Percentiles rank a stretch among this genome's conserved stretches.
Conservation (phyloP, 1,284 basidiomycete species). For the Fomes fomentarius region DNA sequence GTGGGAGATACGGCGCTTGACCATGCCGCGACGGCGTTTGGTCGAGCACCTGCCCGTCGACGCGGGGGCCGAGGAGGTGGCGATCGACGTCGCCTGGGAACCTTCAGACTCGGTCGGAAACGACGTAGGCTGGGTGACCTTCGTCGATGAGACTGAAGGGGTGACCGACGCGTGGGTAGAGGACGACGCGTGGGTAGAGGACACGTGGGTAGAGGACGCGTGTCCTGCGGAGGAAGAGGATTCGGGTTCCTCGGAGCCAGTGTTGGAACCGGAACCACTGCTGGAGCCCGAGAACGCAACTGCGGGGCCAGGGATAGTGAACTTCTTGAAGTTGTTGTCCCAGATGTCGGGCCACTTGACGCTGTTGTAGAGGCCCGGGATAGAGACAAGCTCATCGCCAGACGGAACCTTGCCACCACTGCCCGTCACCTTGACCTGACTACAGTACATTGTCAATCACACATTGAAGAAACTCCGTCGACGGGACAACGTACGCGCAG, state of each 20-base stretch:
- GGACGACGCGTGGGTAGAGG: constrained; percentile 8
- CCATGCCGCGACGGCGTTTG: constrained; percentile 25
- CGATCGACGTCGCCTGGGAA: constrained; percentile 12
- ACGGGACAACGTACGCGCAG: constrained; percentile 32
- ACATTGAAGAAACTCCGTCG: constrained; percentile 6
- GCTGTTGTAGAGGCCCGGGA: constrained; percentile 32
- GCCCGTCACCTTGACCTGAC: constrained; percentile 41
- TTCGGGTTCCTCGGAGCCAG: constrained; percentile 14
- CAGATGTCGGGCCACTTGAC: constrained; percentile 35
- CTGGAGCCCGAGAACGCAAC: constrained; percentile 19
- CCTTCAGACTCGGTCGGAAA: constrained; percentile 12
- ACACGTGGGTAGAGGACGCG: constrained; percentile 9
- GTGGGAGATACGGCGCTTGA: constrained; percentile 29
- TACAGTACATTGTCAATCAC: constrained; percentile 24
- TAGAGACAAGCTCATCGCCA: constrained; percentile 25
- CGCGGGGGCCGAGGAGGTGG: constrained; percentile 20
- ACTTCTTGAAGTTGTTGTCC: constrained; percentile 30
- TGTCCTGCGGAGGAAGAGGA: constrained; percentile 7
- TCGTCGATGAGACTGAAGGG: constrained; percentile 10
- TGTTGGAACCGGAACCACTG: constrained; percentile 12
- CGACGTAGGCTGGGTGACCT: constrained; percentile 10
- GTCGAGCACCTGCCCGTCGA: constrained; percentile 27
- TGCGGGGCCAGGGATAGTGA: constrained; percentile 33
- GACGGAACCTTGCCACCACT: constrained; percentile 36
- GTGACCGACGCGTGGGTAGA: constrained; percentile 11